These are phyloP conservation scores for Globisporangium radiosum DNA, from an alignment of 352 stramenopile species.

Conservation along the genomic window DNA sequence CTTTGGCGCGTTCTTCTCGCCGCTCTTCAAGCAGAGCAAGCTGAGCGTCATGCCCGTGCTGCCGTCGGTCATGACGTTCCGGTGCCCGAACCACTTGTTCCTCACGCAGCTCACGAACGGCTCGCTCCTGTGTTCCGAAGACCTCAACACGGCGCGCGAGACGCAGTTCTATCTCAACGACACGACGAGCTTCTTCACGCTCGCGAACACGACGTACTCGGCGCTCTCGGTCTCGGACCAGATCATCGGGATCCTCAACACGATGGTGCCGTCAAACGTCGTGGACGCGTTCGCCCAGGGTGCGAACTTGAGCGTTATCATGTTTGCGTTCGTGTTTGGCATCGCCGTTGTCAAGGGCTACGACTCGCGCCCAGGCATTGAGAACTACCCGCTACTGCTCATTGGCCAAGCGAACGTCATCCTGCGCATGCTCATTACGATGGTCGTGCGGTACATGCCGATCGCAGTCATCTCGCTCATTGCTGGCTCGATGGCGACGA, in stretches of 20 bases:
- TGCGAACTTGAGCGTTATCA: conserved; percentile 63
- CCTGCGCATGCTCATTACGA: conserved; percentile 67
- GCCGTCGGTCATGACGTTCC: conserved; percentile 27
- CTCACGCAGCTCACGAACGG: conserved; percentile 28
- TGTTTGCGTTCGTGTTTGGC: conserved; percentile 65
- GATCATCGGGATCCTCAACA: conserved; percentile 57
- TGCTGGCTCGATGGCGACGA: conserved; percentile 50
- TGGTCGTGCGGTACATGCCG: conserved; percentile 57
- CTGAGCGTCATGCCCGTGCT: not conserved
- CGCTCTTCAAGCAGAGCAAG: conserved; percentile 13
- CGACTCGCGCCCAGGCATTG: conserved; percentile 32
- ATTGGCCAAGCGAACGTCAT: conserved; percentile 61
- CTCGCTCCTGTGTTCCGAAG: conserved; percentile 32
- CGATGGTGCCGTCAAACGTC: conserved; percentile 69
- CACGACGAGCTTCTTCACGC: conserved; percentile 36
- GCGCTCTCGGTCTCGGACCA: conserved; percentile 58
- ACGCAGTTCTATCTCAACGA: conserved; percentile 53
- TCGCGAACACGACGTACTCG: conserved; percentile 26
- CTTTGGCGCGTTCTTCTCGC: conserved; percentile 23
- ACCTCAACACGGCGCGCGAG: conserved; percentile 19
- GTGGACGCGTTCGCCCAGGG: conserved; percentile 47
- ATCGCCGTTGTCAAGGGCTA: conserved; percentile 58
- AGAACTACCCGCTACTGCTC: conserved; percentile 65
- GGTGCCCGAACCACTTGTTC: conserved; percentile 38
- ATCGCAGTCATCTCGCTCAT: conserved; percentile 73